Conservation (phyloP, 257 asterid species). For the Nicotiana benthamiana region DNA sequence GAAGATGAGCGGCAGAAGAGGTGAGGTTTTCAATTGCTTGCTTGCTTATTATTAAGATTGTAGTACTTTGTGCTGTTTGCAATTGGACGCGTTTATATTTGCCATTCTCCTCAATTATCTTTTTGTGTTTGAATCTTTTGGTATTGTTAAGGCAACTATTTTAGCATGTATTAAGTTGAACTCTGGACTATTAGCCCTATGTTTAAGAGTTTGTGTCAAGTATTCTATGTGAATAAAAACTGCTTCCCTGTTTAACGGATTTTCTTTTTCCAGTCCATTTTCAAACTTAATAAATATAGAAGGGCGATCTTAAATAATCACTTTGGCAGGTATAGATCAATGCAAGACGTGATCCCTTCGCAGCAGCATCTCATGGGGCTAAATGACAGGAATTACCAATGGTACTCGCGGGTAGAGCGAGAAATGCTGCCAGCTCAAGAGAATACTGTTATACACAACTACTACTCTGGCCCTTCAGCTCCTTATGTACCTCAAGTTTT, state of each 20-base stretch:
- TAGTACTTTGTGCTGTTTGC: not conserved
- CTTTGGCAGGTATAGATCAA: slow-evolving; percentile 20
- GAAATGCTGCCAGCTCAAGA: slow-evolving; percentile 16
- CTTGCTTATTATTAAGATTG: not conserved
- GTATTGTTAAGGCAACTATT: not conserved
- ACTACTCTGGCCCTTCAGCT: slow-evolving; percentile 13
- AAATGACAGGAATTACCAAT: slow-evolving; percentile 20
- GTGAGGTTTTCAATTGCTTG: not conserved
- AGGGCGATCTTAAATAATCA: slow-evolving; percentile 8
- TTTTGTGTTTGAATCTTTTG: not conserved
- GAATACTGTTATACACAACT: slow-evolving; percentile 17
- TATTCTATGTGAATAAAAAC: not conserved
- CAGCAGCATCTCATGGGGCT: slow-evolving; percentile 18
- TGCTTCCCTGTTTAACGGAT: not conserved
- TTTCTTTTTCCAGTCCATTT: not conserved
- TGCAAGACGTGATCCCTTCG: slow-evolving; percentile 10
- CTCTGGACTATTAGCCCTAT: not conserved
- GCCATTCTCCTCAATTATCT: not conserved
- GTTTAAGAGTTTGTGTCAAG: not conserved
- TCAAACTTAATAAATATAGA: not conserved
- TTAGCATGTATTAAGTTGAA: not conserved
- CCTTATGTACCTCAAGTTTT: slow-evolving; percentile 17
- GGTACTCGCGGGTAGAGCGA: slow-evolving; percentile 9
- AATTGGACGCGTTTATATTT: not conserved
- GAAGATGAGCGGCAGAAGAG: not conserved